Evolutionary conservation across 208 protist species (phyloP).

Genomic region (Naegleria lovaniensis): DNA sequence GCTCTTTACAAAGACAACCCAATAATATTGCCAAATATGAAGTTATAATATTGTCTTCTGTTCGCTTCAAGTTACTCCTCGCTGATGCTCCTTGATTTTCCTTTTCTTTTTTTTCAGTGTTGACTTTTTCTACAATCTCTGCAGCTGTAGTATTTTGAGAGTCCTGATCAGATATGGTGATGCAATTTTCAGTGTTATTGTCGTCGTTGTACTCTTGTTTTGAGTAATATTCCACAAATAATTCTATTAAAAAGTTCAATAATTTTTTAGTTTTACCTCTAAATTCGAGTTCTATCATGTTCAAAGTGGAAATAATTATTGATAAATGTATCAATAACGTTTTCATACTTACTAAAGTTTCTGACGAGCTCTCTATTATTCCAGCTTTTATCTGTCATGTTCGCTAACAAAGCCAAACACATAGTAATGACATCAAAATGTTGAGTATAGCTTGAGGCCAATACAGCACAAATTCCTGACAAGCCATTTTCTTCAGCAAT

Average conservation of each 20-base stretch:
- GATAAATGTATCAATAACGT: too few species aligned
- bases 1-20: neutral
- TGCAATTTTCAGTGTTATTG: neutral
- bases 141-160: neutral
- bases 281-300: neutral
- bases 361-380: neutral
- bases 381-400: neutral
- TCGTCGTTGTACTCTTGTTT: neutral
- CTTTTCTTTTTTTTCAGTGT: neutral
- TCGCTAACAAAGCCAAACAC: neutral
- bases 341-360: conserved; percentile 2
- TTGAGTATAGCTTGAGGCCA: neutral
- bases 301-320: too few species aligned
- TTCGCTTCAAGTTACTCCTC: neutral
- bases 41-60: neutral
- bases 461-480: neutral
- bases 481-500: conserved; percentile 5
- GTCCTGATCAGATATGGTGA: neutral
- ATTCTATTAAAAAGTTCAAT: neutral
- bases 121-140: neutral
- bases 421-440: conserved; percentile 6
- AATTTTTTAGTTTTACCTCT: neutral
- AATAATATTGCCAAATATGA: conserved; percentile 11
- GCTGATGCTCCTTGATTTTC: neutral
- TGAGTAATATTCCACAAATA: neutral